phyloP scores from a whole-genome alignment of 176 grass and related monocot species.

The Oryza nivara region DNA sequence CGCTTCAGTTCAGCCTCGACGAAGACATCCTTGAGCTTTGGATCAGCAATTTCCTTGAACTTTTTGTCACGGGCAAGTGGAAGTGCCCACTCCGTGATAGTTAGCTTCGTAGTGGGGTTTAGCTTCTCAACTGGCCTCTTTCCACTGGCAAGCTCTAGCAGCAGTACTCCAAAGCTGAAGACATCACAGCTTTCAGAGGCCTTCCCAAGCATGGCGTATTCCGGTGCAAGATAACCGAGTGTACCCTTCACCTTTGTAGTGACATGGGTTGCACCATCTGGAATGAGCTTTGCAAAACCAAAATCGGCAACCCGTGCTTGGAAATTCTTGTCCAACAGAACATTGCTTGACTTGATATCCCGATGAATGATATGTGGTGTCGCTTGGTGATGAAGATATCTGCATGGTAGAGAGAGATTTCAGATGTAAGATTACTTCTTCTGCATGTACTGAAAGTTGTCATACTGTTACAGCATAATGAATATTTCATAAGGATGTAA shows the following conservation, averaged over 20 bases:
- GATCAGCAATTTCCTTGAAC: slow-evolving; percentile 81
- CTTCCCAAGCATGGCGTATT: slow-evolving; percentile 93
- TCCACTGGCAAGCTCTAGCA: slow-evolving; percentile 77
- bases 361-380: slow-evolving; percentile 85
- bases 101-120: slow-evolving; percentile 60
- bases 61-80: slow-evolving; percentile 57
- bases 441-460: background rate
- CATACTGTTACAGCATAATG: slow-evolving; percentile 2
- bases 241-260: slow-evolving; percentile 97
- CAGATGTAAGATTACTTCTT: background rate
- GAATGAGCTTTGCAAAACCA: slow-evolving; percentile 88
- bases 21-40: slow-evolving; percentile 60
- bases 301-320: slow-evolving; percentile 79
- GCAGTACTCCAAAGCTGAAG: slow-evolving; percentile 79
- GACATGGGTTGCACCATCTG: slow-evolving; percentile 86
- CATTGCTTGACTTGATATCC: slow-evolving; percentile 88
- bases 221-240: slow-evolving; percentile 85
- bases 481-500: slow-evolving; percentile 17
- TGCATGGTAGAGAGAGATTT: slow-evolving; percentile 36
- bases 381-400: slow-evolving; percentile 81
- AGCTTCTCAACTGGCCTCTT: slow-evolving; percentile 79
- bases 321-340: slow-evolving; percentile 73
- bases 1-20: slow-evolving; percentile 69
- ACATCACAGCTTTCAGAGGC: slow-evolving; percentile 83
- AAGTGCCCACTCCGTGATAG: slow-evolving; percentile 71